Percentiles rank a stretch among this genome's conserved stretches.
Conservation (phyloP, 208 protist species). For the Leishmania lainsoni region DNA sequence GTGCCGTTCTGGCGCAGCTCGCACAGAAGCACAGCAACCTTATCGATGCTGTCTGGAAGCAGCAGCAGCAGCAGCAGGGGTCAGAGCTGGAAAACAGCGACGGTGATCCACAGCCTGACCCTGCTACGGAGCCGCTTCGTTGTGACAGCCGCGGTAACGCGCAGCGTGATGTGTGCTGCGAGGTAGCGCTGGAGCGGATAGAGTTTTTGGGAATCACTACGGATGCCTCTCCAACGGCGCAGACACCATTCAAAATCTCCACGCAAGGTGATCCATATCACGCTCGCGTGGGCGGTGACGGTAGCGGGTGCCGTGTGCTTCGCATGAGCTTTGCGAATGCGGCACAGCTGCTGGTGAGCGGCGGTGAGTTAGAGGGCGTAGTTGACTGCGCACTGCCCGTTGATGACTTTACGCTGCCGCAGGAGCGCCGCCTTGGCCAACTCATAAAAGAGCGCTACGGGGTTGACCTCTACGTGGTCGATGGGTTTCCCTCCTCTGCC, state of each 20-base stretch:
- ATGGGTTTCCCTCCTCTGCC: slow-evolving; percentile 94
- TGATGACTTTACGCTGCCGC: slow-evolving; percentile 87
- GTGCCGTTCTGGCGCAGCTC: slow-evolving; percentile 92
- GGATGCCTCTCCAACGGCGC: slow-evolving; percentile 1
- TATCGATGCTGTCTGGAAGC: slow-evolving; percentile 14
- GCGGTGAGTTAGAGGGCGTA: slow-evolving; percentile 5
- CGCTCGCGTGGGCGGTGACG: slow-evolving; percentile 19
- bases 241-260: neutral
- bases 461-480: slow-evolving; percentile 98
- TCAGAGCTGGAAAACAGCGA: neutral
- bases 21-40: slow-evolving; percentile 26
- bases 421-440: slow-evolving; percentile 93
- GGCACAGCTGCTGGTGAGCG: slow-evolving; percentile 11
- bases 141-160: neutral
- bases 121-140: neutral
- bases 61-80: slow-evolving; percentile 10
- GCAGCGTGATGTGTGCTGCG: slow-evolving; percentile 25
- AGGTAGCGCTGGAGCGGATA: slow-evolving; percentile 15
- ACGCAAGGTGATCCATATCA: slow-evolving; percentile 12
- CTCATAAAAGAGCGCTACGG: slow-evolving; percentile 96
- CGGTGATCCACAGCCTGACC: neutral
- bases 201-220: slow-evolving; percentile 1
- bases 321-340: slow-evolving; percentile 24
- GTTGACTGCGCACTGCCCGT: slow-evolving; percentile 11
- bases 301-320: slow-evolving; percentile 20